Evolutionary conservation across 1,284 basidiomycete species (phyloP).

Genomic region (Sanghuangporus sanghuang): DNA sequence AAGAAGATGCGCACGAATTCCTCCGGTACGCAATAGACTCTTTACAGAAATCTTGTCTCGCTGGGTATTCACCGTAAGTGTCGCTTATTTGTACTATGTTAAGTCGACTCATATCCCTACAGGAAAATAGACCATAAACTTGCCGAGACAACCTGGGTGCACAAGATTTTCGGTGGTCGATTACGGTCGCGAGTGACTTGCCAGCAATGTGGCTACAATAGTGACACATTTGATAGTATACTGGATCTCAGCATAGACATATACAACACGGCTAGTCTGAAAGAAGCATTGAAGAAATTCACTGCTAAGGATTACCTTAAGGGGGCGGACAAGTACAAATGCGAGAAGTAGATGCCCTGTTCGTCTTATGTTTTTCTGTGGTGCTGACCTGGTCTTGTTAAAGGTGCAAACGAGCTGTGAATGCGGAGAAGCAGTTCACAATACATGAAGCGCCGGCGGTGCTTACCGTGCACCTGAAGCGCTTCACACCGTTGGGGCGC

Average conservation of each 20-base stretch:
- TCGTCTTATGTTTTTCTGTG: neutral
- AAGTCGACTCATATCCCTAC: constrained; percentile 12
- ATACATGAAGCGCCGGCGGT: constrained; percentile 85
- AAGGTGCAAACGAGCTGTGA: constrained; percentile 86
- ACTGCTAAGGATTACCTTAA: constrained; percentile 79
- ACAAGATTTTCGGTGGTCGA: constrained; percentile 90
- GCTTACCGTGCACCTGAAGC: constrained; percentile 96
- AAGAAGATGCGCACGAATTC: constrained; percentile 99
- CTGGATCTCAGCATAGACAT: constrained; percentile 93
- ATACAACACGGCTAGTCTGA: constrained; percentile 55
- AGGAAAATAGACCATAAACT: constrained; percentile 78
- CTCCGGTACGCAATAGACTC: constrained; percentile 92
- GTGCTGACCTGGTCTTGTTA: constrained; percentile 7
- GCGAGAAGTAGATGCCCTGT: constrained; percentile 78
- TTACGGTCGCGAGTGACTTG: constrained; percentile 94
- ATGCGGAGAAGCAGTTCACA: constrained; percentile 85
- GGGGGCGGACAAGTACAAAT: constrained; percentile 96
- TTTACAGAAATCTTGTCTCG: constrained; percentile 81
- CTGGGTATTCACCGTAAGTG: constrained; percentile 65
- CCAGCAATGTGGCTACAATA: constrained; percentile 76
- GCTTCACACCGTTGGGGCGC: constrained; percentile 86
- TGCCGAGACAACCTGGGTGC: constrained; percentile 90
- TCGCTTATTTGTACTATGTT: constrained; percentile 7
- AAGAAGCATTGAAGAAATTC: constrained; percentile 80
- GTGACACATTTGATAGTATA: constrained; percentile 95